Evolutionary conservation across 768 basidiomycete species (phyloP).

Genomic region (Nidularia pulvinata): DNA sequence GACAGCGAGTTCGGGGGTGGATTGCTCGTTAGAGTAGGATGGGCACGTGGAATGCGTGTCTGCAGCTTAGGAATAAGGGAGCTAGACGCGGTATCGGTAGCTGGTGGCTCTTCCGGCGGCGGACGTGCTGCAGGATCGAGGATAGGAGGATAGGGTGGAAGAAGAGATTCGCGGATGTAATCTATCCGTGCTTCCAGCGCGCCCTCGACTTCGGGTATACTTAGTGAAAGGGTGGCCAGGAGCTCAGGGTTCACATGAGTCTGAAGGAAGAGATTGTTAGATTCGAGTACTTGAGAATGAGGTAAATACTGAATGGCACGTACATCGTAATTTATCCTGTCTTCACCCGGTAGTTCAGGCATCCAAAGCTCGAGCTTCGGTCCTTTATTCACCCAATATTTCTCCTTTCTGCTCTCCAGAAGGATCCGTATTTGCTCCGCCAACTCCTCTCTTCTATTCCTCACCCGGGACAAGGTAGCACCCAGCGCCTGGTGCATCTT

Average conservation of each 20-base stretch:
- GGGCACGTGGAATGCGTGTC: background rate
- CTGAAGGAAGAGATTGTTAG: background rate
- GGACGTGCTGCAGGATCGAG: constrained; percentile 11
- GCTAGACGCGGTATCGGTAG: background rate
- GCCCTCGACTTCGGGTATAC: constrained; percentile 1
- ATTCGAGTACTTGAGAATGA: background rate
- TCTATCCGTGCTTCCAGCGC: constrained; percentile 20
- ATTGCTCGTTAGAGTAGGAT: too few relatives aligned
- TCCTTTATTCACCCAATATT: background rate
- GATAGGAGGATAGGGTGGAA: constrained; percentile 23
- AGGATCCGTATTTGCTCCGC: background rate
- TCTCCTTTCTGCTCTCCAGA: background rate
- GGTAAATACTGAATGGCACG: background rate
- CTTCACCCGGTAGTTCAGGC: background rate
- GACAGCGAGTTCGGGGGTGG: too few relatives aligned
- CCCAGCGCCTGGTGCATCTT: constrained; percentile 17
- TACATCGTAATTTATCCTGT: background rate
- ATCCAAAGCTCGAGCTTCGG: background rate
- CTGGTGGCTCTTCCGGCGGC: background rate
- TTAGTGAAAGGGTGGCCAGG: constrained; percentile 13
- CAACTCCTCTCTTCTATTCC: background rate
- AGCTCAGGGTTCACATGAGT: constrained; percentile 13
- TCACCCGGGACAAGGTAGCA: constrained; percentile 15
- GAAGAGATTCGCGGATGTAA: constrained; percentile 17
- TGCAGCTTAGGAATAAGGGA: background rate